A percentile compares a stretch with the other conserved stretches of the same genome.
These are phyloP conservation scores for Golovinomyces cichoracearum DNA, from an alignment of 2,329 filamentous ascomycete genomes.

Conservation along the genomic window DNA sequence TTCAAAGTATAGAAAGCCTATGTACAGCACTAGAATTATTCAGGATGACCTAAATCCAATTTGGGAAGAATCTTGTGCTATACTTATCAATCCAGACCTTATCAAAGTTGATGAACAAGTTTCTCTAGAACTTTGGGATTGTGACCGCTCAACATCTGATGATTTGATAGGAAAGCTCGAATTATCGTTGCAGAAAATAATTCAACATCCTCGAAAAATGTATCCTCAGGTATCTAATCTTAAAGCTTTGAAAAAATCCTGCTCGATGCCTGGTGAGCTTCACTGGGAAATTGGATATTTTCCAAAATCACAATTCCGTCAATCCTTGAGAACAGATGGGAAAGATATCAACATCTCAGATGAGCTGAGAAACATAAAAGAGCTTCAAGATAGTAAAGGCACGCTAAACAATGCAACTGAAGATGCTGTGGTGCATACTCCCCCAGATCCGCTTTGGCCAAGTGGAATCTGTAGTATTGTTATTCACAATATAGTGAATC, in stretches of 20 bases:
- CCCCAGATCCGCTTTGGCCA: constrained; percentile 88
- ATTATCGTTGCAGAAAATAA: constrained; percentile 78
- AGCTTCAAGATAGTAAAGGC: constrained; percentile 73
- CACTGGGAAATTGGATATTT: constrained; percentile 96
- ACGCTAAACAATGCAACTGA: constrained; percentile 45
- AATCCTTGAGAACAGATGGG: constrained; percentile 63
- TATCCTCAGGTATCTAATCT: constrained; percentile 70
- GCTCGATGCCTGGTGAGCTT: constrained; percentile 72
- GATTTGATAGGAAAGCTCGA: constrained; percentile 91
- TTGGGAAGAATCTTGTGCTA: constrained; percentile 66
- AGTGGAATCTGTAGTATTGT: constrained; percentile 68
- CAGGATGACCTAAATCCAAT: constrained; percentile 82
- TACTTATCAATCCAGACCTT: constrained; percentile 67
- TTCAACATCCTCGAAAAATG: constrained; percentile 81
- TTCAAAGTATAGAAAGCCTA: constrained; percentile 90
- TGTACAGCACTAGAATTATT: constrained; percentile 92
- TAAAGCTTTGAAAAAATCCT: constrained; percentile 56
- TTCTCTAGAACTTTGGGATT: constrained; percentile 89
- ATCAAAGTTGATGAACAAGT: constrained; percentile 86
- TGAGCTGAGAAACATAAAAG: constrained; percentile 43
- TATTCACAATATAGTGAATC: constrained; percentile 81
- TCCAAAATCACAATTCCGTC: constrained; percentile 65
- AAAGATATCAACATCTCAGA: constrained; percentile 55
- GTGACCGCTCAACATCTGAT: constrained; percentile 71
- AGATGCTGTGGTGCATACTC: constrained; percentile 67